These are phyloP conservation scores for Paramyrothecium roridum DNA, from an alignment of 2,329 filamentous ascomycete genomes.

Conservation along the genomic window DNA sequence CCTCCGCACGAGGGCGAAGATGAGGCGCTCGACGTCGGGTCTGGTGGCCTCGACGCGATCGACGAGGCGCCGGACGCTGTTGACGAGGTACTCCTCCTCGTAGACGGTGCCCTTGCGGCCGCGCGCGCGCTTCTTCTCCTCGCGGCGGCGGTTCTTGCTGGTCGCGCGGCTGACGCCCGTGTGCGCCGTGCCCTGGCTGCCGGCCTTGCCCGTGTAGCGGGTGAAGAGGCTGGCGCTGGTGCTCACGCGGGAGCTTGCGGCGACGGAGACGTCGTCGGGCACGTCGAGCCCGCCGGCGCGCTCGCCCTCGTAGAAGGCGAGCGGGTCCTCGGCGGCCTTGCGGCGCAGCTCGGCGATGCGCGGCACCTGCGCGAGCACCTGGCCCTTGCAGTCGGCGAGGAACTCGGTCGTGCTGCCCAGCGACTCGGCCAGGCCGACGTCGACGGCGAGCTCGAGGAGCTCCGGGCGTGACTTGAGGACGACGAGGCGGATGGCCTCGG, in stretches of 20 bases:
- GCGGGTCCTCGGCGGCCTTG: slow-evolving; percentile 79
- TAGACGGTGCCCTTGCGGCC: slow-evolving; percentile 97
- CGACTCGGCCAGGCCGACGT: slow-evolving; percentile 75
- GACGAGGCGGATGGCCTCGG: slow-evolving; percentile 80
- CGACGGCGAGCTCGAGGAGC: slow-evolving; percentile 67
- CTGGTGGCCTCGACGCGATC: slow-evolving; percentile 74
- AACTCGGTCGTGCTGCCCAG: slow-evolving; percentile 84
- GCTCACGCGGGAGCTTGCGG: slow-evolving; percentile 73
- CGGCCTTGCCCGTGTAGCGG: slow-evolving; percentile 73
- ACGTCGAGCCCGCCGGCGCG: slow-evolving; percentile 63
- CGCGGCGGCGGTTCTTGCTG: slow-evolving; percentile 80
- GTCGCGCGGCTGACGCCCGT: slow-evolving; percentile 76
- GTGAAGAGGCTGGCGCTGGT: slow-evolving; percentile 91
- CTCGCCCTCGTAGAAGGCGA: slow-evolving; percentile 86
- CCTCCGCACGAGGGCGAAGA: slow-evolving; percentile 73
- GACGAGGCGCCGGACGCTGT: slow-evolving; percentile 77
- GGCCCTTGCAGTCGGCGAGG: slow-evolving; percentile 85
- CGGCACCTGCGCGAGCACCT: slow-evolving; percentile 81
- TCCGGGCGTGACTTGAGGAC: slow-evolving; percentile 56
- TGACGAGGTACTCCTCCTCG: slow-evolving; percentile 95
- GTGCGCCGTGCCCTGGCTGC: slow-evolving; percentile 63
- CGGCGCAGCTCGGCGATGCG: slow-evolving; percentile 77
- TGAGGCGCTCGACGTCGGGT: slow-evolving; percentile 69
- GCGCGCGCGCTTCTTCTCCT: slow-evolving; percentile 91
- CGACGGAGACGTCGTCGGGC: slow-evolving; percentile 89